phyloP scores from a whole-genome alignment of 2,329 filamentous ascomycete species.

The Sporothrix protearum region DNA sequence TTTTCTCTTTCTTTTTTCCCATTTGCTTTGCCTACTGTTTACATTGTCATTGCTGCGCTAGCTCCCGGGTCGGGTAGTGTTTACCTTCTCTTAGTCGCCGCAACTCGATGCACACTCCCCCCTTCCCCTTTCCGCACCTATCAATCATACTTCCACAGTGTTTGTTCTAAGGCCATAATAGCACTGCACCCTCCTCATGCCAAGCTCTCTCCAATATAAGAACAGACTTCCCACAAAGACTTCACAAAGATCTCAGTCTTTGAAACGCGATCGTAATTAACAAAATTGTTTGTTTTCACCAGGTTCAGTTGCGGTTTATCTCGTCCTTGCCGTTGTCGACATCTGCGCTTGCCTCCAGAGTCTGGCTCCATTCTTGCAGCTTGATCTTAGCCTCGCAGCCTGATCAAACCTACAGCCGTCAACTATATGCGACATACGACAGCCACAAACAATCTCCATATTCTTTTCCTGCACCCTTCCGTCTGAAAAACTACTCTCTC shows the following conservation, averaged over 20 bases:
- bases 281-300: background rate
- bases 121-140: background rate
- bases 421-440: background rate
- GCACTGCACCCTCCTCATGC: background rate
- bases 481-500: background rate
- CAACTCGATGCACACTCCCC: background rate
- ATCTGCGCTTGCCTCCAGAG: background rate
- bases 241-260: background rate
- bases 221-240: background rate
- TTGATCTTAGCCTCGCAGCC: background rate
- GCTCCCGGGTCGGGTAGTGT: slow-evolving; percentile 6
- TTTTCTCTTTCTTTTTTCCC: background rate
- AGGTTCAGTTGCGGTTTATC: background rate
- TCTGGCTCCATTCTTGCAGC: background rate
- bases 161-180: background rate
- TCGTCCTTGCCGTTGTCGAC: too few species aligned
- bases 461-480: background rate
- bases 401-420: background rate
- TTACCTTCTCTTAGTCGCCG: background rate
- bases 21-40: background rate
- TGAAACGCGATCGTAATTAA: background rate
- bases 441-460: background rate
- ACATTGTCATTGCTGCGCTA: background rate
- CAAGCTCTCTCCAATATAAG: background rate
- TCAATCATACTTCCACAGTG: background rate